Base-by-base conservation (phyloP, 2,329 filamentous ascomycete species). In the Pseudogymnoascus sp. region DNA sequence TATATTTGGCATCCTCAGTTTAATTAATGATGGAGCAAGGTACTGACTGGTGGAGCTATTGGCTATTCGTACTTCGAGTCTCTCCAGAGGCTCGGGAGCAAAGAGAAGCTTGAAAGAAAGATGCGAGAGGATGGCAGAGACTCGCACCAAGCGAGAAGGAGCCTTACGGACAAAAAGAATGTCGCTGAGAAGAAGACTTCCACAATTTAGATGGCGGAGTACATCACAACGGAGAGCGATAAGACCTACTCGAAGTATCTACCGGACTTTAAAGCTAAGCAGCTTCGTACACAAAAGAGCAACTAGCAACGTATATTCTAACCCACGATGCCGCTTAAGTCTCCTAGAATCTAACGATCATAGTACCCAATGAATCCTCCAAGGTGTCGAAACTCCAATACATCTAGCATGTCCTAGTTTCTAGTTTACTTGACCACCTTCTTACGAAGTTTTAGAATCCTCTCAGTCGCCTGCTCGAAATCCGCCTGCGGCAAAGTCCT, bases 121-220 rank as follows among this genome's bases (percentile, higher is more conserved):
- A 21, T 21, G 21, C 21, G 21, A 88, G 91, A 69, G 83, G 87
- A 69, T 92, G 89, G 89, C 89, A 91, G 71, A 84, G 82, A 48
- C 74, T 92, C 10, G 77, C 82, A 2, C 77, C 83, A 1, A 74
- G 78, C 1, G 84, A 88, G 66, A 88, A 88, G 68, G 88, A 90
- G 69, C 78, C 80, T 0, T 91, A 82, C 67, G 89, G 92, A 72
- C 81, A 79, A 39, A 84, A 88, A 69, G 21, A 17, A 39, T 39
- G 84, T 86, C 64, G 74, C 80, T 15, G 85, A 86, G 42, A 92
- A 92, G 74, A 87, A 91, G 66, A 87, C 81, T 66, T 92, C 90
- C 70, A 87, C 88, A 66, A 78, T 81, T 12, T 82, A 88, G 64
- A 76, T 91, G 65, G 78, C 81, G 61, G 82, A 86, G 66, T 92